These are phyloP conservation scores for Apiotrichum laibachii DNA, from an alignment of 1,284 basidiomycete genomes.

Conservation along the genomic window DNA sequence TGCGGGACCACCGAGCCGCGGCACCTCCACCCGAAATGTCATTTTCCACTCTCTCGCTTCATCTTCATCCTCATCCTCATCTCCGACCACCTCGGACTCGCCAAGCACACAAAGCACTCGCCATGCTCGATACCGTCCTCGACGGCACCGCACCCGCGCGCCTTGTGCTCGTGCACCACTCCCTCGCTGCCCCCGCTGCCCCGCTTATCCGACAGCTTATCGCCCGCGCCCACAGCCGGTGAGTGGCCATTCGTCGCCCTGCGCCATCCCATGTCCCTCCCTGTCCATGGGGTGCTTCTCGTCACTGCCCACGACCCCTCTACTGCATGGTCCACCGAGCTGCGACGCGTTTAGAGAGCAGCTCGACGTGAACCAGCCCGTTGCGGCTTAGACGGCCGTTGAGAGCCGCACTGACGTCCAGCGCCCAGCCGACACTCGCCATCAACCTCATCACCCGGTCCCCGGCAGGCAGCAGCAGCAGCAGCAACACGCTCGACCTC, in stretches of 20 bases:
- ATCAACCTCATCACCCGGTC: conserved; percentile 8
- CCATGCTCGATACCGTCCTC: conserved; percentile 32
- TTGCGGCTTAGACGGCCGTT: background rate
- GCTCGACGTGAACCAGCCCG: too few species aligned
- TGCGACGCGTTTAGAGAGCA: too few species aligned
- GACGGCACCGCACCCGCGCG: conserved; percentile 38
- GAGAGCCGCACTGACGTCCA: conserved; percentile 6
- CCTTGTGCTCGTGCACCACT: conserved; percentile 34
- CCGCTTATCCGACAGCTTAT: conserved; percentile 12
- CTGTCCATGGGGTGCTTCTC: too few species aligned
- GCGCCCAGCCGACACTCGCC: conserved; percentile 16
- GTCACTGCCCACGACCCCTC: too few species aligned
- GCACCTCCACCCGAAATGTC: too few species aligned
- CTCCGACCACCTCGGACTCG: background rate
- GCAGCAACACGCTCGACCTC: conserved; percentile 10
- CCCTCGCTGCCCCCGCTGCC: conserved; percentile 9
- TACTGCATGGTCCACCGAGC: too few species aligned
- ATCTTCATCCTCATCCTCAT: too few species aligned
- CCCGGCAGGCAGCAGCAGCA: background rate
- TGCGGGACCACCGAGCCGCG: too few species aligned
- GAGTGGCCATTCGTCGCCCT: background rate
- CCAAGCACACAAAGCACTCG: background rate
- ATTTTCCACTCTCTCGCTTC: too few species aligned
- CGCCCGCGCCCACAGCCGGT: conserved; percentile 8
- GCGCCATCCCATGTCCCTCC: too few species aligned